These are phyloP conservation scores for Verticillium klebahnii DNA, from an alignment of 2,329 filamentous ascomycete species.

Conservation along the genomic window DNA sequence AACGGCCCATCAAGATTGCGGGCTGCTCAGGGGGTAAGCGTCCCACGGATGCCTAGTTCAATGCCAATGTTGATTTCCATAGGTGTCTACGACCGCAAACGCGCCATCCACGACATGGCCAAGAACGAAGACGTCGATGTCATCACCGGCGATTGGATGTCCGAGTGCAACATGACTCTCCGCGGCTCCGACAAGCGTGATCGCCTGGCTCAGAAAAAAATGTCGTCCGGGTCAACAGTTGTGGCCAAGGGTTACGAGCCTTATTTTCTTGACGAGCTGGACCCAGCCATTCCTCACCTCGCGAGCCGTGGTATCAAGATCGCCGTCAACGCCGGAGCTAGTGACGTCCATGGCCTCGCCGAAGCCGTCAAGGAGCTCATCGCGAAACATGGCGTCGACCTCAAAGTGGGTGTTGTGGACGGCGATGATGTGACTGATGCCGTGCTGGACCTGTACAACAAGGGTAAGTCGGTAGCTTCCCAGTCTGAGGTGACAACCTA, in stretches of 20 bases:
- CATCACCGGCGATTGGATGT: slow-evolving; percentile 27
- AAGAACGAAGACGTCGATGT: slow-evolving; percentile 22
- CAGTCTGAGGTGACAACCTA: no score
- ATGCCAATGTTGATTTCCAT: neutral
- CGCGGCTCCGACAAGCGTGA: slow-evolving; percentile 22
- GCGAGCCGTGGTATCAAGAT: slow-evolving; percentile 25
- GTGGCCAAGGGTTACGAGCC: slow-evolving; percentile 36
- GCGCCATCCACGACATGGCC: slow-evolving; percentile 19
- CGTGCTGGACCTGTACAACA: slow-evolving; percentile 18
- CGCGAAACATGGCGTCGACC: slow-evolving; percentile 20
- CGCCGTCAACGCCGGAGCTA: slow-evolving; percentile 30
- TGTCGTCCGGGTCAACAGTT: slow-evolving; percentile 19
- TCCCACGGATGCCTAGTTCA: neutral
- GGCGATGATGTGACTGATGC: slow-evolving; percentile 27
- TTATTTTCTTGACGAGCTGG: slow-evolving; percentile 24
- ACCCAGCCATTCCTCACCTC: slow-evolving; percentile 24
- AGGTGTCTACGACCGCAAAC: slow-evolving; percentile 34
- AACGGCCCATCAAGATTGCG: slow-evolving; percentile 21
- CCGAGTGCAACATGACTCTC: slow-evolving; percentile 23
- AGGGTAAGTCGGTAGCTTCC: slow-evolving; percentile 11
- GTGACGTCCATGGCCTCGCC: slow-evolving; percentile 20
- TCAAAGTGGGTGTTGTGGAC: slow-evolving; percentile 28
- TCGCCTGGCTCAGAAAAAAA: slow-evolving; percentile 14
- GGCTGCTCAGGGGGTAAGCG: slow-evolving; percentile 20
- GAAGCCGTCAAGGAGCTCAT: slow-evolving; percentile 16